Conservation (phyloP, 352 stramenopile species). For the Aphanomyces stellatus region DNA sequence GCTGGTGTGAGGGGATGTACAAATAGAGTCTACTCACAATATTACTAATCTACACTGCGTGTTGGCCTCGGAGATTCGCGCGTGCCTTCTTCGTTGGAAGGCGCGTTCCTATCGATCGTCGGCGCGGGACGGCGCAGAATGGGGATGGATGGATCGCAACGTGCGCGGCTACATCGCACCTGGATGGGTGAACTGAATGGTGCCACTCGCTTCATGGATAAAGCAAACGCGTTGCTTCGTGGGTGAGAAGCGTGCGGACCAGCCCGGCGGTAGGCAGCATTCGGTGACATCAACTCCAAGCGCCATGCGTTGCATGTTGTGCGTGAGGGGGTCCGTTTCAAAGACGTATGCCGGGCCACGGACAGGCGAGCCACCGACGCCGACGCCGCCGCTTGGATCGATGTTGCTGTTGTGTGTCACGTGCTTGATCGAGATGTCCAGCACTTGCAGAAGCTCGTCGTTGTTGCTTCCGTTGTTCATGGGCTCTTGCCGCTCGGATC, state of each 20-base stretch:
- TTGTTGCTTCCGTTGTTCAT: neutral
- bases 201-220: conserved; percentile 3
- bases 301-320: conserved; percentile 12
- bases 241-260: conserved; percentile 8
- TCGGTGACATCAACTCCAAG: conserved; percentile 4
- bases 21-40: too few species aligned
- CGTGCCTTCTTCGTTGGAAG: too few species aligned
- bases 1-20: too few species aligned
- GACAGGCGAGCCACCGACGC: neutral
- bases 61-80: too few species aligned
- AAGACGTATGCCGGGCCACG: neutral
- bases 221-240: conserved; percentile 8
- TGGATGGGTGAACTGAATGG: conserved; percentile 13
- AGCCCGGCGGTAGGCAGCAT: conserved; percentile 18
- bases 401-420: neutral
- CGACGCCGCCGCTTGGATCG: too few species aligned
- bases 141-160: neutral
- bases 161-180: neutral
- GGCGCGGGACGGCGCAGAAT: neutral
- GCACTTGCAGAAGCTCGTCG: conserved; percentile 1
- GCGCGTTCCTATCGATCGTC: too few species aligned
- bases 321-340: conserved; percentile 6
- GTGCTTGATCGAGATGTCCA: conserved; percentile 17
- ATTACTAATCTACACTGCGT: too few species aligned
- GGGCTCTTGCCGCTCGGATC: too few species aligned